These are phyloP conservation scores for Basipetospora chlamydospora DNA, from an alignment of 2,329 filamentous ascomycete genomes.

Conservation along the genomic window DNA sequence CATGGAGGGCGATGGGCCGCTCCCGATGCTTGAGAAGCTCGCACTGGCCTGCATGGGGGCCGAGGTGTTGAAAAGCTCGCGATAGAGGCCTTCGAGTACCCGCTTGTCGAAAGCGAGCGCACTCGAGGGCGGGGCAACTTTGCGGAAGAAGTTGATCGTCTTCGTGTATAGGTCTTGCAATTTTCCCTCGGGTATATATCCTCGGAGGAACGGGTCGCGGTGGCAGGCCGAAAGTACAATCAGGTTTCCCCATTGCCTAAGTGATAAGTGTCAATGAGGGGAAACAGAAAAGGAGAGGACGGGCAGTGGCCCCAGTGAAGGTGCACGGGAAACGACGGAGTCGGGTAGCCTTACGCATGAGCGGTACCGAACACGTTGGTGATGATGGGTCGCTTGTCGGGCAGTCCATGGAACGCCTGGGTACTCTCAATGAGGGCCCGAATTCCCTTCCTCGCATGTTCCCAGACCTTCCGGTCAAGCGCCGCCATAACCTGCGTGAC, in stretches of 20 bases:
- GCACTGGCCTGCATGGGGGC: neutral
- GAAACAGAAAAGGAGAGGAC: too few species aligned
- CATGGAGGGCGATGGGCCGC: neutral
- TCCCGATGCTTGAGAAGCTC: conserved; percentile 5
- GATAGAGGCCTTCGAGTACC: conserved; percentile 48
- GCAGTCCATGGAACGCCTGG: conserved; percentile 56
- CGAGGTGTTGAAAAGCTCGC: conserved; percentile 24
- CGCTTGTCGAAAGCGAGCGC: conserved; percentile 59
- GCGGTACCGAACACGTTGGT: conserved; percentile 96
- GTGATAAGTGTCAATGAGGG: conserved; percentile 6
- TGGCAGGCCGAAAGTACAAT: conserved; percentile 77
- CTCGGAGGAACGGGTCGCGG: conserved; percentile 45
- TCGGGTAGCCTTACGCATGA: conserved; percentile 59
- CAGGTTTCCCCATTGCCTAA: conserved; percentile 91
- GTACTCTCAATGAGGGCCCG: conserved; percentile 73
- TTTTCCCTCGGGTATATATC: conserved; percentile 38
- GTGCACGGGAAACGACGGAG: conserved; percentile 1
- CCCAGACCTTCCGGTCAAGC: conserved; percentile 28
- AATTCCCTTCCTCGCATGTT: conserved; percentile 48
- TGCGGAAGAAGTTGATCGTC: conserved; percentile 63
- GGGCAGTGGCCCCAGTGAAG: conserved; percentile 10
- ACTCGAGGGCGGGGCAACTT: conserved; percentile 58
- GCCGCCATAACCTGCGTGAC: neutral
- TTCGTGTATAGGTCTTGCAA: conserved; percentile 49
- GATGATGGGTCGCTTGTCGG: conserved; percentile 57